These are phyloP conservation scores for Wickerhamiella dianesei DNA, from an alignment of 805 yeast species.

Conservation along the genomic window DNA sequence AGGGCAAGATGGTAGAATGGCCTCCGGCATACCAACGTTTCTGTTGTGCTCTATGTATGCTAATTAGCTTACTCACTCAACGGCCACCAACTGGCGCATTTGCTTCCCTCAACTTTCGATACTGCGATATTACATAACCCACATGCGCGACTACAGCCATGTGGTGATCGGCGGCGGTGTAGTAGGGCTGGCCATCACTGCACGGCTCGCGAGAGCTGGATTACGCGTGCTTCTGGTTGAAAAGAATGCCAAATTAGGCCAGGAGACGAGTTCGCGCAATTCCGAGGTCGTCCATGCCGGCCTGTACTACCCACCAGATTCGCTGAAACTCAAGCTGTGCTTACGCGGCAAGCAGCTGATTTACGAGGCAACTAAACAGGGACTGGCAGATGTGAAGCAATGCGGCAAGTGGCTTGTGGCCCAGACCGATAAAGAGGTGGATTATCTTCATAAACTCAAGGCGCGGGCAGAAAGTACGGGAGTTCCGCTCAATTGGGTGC, in stretches of 20 bases:
- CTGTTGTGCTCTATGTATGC: no score
- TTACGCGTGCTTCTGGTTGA: conserved; percentile 54
- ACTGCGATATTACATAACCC: not conserved
- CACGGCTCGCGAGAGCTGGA: conserved; percentile 40
- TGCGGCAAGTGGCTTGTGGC: conserved; percentile 84
- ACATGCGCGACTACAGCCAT: conserved; percentile 29
- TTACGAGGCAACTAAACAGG: conserved; percentile 37
- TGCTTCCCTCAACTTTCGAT: no score
- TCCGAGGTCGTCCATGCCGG: conserved; percentile 94
- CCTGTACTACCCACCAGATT: conserved; percentile 56
- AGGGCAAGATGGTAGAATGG: no score
- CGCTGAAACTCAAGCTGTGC: conserved; percentile 58
- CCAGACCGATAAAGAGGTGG: conserved; percentile 50
- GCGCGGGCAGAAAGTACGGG: conserved; percentile 37
- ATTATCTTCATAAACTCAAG: conserved; percentile 42
- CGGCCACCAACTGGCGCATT: no score
- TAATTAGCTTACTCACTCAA: no score
- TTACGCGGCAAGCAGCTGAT: conserved; percentile 59
- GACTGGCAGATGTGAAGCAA: conserved; percentile 37
- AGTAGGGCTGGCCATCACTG: conserved; percentile 70
- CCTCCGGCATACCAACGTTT: no score
- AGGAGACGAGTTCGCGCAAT: conserved; percentile 78
- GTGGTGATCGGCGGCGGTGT: conserved; percentile 74
- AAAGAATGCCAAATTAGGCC: conserved; percentile 50
- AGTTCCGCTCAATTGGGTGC: conserved; percentile 46